Percentiles rank a stretch among this genome's conserved stretches.
Evolutionary conservation across 805 yeast genomes (phyloP).

Genomic region (Wickerhamiella hasegawae): DNA sequence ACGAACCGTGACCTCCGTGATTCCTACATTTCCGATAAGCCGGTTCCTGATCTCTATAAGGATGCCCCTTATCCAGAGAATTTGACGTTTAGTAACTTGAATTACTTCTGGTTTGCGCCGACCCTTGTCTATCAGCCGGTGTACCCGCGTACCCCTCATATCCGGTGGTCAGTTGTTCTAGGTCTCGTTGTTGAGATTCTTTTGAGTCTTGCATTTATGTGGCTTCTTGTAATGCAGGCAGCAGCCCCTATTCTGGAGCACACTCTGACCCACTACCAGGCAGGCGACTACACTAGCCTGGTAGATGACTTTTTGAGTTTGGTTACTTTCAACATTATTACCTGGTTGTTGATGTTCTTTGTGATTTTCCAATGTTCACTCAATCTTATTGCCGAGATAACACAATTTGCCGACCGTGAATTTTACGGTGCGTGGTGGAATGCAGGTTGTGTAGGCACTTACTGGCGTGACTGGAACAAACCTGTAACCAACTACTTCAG

Average conservation of each 20-base stretch:
- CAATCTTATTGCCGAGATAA: slow-evolving; percentile 29
- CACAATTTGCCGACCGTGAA: slow-evolving; percentile 30
- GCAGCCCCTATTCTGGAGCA: slow-evolving; percentile 29
- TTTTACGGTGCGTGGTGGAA: slow-evolving; percentile 38
- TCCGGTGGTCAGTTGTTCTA: slow-evolving; percentile 20
- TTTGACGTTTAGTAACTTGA: slow-evolving; percentile 22
- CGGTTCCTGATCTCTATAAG: slow-evolving; percentile 22
- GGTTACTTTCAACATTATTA: slow-evolving; percentile 26
- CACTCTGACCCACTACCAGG: slow-evolving; percentile 18
- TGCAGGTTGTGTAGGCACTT: slow-evolving; percentile 30
- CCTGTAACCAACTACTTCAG: slow-evolving; percentile 29
- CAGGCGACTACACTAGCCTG: slow-evolving; percentile 15
- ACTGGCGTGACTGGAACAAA: slow-evolving; percentile 33
- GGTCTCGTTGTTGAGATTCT: slow-evolving; percentile 24
- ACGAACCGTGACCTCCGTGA: slow-evolving; percentile 30
- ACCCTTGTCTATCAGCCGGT: slow-evolving; percentile 34
- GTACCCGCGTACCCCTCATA: slow-evolving; percentile 24
- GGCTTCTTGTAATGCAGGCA: slow-evolving; percentile 27
- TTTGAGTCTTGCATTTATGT: slow-evolving; percentile 19
- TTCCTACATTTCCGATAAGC: slow-evolving; percentile 15
- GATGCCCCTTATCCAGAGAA: slow-evolving; percentile 26
- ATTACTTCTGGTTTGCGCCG: slow-evolving; percentile 31
- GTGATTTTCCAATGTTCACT: slow-evolving; percentile 28
- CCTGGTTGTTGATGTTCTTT: slow-evolving; percentile 30
- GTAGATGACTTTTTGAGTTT: slow-evolving; percentile 25